Base-by-base conservation (phyloP, 176 grass and related monocot species). In the Avena insularis region DNA sequence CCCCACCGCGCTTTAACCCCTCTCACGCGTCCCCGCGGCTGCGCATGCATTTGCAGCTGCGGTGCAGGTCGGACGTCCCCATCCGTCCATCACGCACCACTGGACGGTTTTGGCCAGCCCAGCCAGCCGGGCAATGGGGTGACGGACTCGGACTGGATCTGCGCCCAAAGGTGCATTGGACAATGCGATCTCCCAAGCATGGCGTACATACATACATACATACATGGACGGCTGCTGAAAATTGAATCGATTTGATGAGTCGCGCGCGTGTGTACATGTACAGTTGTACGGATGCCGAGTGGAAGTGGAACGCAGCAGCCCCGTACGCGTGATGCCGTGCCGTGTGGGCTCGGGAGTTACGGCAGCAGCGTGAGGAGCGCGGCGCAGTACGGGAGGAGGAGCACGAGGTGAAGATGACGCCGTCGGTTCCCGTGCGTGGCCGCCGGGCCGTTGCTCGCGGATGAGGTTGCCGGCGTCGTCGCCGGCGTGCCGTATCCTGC, bases 181-280 rank as follows among this genome's bases (percentile, higher is more conserved):
- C 16, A 21, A 40, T 55, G 63, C 25, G 9, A 55, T 57, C 55
- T 19, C 0, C 55, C 6, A 5, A 68, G 19, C 46, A 35, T 0
- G 45, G 4, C 43, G 58, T 9, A 2, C 45, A 36, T 47, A 23
- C 23, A 23, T 23, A 23, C 23, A 23, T 23, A 59, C 2, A 23
- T 17, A 38, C 29, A 45, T 16, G 54, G 83, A 82, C 5, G 46
- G 47, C 23, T 54, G 9, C 8, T 67, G 25, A 43, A 35, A 31
- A 47, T 16, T 67, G 80, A 85, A 91, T 91, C 80, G 82, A 88
- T 85, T 85, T 78, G 60, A 81, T 40, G 74, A 36, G 36, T 55
- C 15, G 29, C 16, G 35, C 23, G 55, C 88, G 56, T 56, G 89
- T 75, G 78, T 77, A 90, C 86, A 88, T 91, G 79, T 85, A 91